Conservation (phyloP, 1,139 yeast genomes). For the Hemisphaericaspora xylofermentans region DNA sequence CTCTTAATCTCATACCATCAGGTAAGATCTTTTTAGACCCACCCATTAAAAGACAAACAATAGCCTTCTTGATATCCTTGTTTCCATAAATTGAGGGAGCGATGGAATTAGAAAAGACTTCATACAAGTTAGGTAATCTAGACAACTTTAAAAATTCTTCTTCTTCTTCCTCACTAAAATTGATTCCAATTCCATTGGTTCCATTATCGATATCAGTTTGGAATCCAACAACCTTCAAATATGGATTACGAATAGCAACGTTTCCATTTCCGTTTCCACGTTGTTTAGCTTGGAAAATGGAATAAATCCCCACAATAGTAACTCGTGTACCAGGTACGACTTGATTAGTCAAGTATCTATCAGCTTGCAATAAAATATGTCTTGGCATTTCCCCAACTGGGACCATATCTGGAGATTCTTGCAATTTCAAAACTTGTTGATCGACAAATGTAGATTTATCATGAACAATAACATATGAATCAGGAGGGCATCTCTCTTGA, state of each 20-base stretch:
- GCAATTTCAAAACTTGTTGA: constrained; percentile 90
- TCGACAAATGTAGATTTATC: constrained; percentile 91
- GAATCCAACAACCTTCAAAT: constrained; percentile 81
- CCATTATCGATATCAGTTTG: constrained; percentile 80
- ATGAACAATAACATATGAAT: constrained; percentile 91
- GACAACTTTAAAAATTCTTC: constrained; percentile 83
- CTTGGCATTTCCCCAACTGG: constrained; percentile 99
- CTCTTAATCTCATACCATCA: constrained; percentile 95
- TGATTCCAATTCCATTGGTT: constrained; percentile 56
- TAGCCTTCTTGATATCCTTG: constrained; percentile 87
- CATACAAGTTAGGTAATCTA: constrained; percentile 80
- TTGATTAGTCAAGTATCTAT: constrained; percentile 83
- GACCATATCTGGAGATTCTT: constrained; percentile 96
- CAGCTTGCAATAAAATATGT: constrained; percentile 83
- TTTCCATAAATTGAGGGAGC: constrained; percentile 98
- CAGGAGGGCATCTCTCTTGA: constrained; percentile 75
- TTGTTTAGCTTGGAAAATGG: constrained; percentile 75
- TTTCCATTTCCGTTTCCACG: constrained; percentile 32
- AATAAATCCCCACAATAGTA: constrained; percentile 86
- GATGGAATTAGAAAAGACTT: constrained; percentile 80
- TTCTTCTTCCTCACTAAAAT: constrained; percentile 91
- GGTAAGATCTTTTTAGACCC: constrained; percentile 92
- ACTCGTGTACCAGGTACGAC: constrained; percentile 96
- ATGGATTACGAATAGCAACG: constrained; percentile 93
- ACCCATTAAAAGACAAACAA: constrained; percentile 88